Evolutionary conservation across 2,329 filamentous ascomycete species (phyloP).

Genomic region (Trichophyton benhamiae): DNA sequence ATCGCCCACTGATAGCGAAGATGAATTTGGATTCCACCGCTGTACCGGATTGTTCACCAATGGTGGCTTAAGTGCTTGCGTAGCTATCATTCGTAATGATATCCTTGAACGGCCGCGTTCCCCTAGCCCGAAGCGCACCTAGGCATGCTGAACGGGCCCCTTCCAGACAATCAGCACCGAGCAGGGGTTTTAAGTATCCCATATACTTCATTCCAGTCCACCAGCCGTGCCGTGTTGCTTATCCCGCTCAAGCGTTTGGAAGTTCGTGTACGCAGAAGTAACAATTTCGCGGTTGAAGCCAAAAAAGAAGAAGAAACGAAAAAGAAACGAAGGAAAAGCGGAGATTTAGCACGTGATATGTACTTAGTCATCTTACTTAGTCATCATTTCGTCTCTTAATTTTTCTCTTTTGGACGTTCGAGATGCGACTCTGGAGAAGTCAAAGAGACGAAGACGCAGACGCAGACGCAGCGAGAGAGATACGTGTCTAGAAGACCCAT

Average conservation of each 20-base stretch:
- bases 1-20: neutral
- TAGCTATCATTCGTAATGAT: neutral
- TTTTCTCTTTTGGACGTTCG: neutral
- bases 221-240: neutral
- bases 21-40: neutral
- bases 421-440: neutral
- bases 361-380: neutral
- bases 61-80: neutral
- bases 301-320: neutral
- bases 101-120: neutral
- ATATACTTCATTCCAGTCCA: neutral
- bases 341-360: neutral
- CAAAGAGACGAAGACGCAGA: neutral
- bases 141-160: neutral
- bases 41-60: neutral
- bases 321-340: neutral
- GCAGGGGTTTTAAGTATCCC: neutral
- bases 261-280: neutral
- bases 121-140: neutral
- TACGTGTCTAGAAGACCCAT: neutral
- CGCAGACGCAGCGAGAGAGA: neutral
- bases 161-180: neutral
- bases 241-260: neutral
- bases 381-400: neutral
- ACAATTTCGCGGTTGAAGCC: too few relatives aligned